phyloP scores from a whole-genome alignment of 257 asterid species.

The Anisodus acutangulus region DNA sequence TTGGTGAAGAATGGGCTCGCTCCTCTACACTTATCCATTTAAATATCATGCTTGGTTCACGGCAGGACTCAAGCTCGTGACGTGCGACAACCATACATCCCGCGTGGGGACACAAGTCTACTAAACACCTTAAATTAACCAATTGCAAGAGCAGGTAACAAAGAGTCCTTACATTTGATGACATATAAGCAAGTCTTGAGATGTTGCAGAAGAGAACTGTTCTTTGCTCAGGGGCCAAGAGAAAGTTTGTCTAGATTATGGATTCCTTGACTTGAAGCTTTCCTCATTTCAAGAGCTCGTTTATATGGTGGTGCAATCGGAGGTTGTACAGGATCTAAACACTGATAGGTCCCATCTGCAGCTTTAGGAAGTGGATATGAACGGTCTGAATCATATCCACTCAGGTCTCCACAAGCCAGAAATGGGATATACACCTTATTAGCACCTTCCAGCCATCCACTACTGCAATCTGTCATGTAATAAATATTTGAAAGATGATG shows the following conservation, averaged over 20 bases:
- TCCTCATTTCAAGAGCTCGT: conserved; percentile 95
- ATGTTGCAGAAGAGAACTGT: too few species aligned
- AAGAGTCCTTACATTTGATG: not conserved
- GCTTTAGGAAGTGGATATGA: conserved; percentile 78
- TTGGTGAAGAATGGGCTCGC: not conserved
- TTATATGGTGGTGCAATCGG: conserved; percentile 98
- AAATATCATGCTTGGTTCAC: not conserved
- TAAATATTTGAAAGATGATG: conserved; percentile 7
- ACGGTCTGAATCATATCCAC: conserved; percentile 85
- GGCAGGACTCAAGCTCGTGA: not conserved
- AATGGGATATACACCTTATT: conserved; percentile 93
- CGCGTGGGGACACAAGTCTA: not conserved
- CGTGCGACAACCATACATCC: not conserved
- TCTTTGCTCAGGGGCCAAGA: conserved; percentile 47
- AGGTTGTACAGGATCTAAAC: conserved; percentile 92
- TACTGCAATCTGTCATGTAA: conserved; percentile 80
- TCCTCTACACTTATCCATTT: not conserved
- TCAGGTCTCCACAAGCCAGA: conserved; percentile 95
- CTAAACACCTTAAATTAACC: not conserved
- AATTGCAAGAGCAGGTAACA: conserved; percentile 19
- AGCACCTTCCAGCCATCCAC: conserved; percentile 96
- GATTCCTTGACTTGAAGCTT: conserved; percentile 72
- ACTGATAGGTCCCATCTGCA: conserved; percentile 76
- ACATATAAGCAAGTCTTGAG: not conserved
- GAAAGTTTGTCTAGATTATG: conserved; percentile 64